These are phyloP conservation scores for barrel medic (Medicago truncatula) DNA, from an alignment of 306 rosid genomes.

Conservation along the genomic window DNA sequence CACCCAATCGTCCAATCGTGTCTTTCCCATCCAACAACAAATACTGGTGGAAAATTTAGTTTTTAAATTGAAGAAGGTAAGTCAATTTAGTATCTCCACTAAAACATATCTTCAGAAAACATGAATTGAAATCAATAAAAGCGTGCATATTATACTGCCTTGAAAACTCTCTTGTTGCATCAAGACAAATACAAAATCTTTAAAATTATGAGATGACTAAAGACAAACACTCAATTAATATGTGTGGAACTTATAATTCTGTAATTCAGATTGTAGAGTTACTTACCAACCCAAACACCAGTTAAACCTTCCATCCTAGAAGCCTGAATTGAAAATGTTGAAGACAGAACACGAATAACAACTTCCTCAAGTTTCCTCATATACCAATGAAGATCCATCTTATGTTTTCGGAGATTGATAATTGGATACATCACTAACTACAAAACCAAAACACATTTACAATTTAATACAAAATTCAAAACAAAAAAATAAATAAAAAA, in stretches of 20 bases:
- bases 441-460: conserved; percentile 37
- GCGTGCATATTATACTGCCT: no score
- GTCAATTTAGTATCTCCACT: not conserved
- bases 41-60: no score
- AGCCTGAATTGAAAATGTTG: conserved; percentile 75
- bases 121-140: not conserved
- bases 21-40: no score
- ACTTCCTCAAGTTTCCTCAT: conserved; percentile 90
- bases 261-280: not conserved
- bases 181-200: no score
- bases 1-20: no score
- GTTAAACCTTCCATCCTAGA: conserved; percentile 76
- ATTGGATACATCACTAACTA: conserved; percentile 90
- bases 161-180: no score
- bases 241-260: not conserved
- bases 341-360: conserved; percentile 71
- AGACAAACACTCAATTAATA: no score
- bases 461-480: not conserved
- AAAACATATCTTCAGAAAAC: not conserved
- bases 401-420: conserved; percentile 80
- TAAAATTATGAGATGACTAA: no score
- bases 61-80: not conserved
- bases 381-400: conserved; percentile 82
- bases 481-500: not conserved
- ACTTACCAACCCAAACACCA: conserved; percentile 87